phyloP scores from a whole-genome alignment of 257 asterid genomes.

The Lithospermum erythrorhizon region DNA sequence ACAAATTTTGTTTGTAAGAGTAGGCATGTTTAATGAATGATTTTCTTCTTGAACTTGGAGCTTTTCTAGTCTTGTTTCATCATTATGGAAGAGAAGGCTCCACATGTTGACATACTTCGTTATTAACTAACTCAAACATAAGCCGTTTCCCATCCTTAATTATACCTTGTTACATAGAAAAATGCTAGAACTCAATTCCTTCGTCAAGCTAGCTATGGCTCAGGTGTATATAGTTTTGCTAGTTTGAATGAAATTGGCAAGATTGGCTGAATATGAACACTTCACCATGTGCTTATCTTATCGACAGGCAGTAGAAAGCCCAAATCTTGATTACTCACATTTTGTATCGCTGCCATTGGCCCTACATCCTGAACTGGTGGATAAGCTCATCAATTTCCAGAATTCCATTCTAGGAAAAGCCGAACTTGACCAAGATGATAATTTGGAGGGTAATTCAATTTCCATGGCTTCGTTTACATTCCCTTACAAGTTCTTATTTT shows the following conservation, averaged over 20 bases:
- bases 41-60: no score
- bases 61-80: no score
- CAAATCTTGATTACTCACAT: constrained; percentile 77
- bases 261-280: not conserved
- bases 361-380: constrained; percentile 62
- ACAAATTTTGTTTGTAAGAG: no score
- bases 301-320: constrained; percentile 69
- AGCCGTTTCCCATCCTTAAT: no score
- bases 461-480: no score
- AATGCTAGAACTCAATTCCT: no score
- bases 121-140: no score
- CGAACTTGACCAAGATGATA: constrained; percentile 25
- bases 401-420: constrained; percentile 45
- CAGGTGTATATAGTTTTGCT: not conserved
- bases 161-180: no score
- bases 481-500: not conserved
- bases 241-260: not conserved
- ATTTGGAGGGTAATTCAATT: constrained; percentile 24
- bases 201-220: not conserved
- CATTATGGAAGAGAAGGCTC: no score
- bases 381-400: constrained; percentile 68
- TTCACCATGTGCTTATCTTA: constrained; percentile 12
- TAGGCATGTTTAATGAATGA: no score
- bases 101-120: no score
- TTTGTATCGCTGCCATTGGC: constrained; percentile 97